These are phyloP conservation scores for Coemansia sp. DNA, from an alignment of 192 early-diverging fungal genomes.

Conservation along the genomic window DNA sequence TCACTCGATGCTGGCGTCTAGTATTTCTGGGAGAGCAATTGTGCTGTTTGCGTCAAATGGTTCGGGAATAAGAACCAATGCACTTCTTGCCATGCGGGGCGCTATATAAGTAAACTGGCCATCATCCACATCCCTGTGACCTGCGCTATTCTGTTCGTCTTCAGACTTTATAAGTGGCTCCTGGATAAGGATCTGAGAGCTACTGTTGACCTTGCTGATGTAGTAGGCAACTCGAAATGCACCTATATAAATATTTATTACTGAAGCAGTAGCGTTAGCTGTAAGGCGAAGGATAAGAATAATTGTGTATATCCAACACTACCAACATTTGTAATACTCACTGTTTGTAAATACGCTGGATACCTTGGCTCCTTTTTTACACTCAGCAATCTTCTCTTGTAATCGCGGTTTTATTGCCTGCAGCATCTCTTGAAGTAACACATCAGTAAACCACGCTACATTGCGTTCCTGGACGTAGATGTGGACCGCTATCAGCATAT, in stretches of 20 bases:
- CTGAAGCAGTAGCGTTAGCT: not conserved
- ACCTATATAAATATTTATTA: constrained; percentile 12
- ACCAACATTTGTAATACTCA: constrained; percentile 11
- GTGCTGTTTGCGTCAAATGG: constrained; percentile 49
- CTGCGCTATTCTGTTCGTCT: not conserved
- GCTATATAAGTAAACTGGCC: constrained; percentile 35
- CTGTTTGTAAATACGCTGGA: constrained; percentile 35
- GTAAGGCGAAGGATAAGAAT: not conserved
- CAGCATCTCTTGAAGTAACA: constrained; percentile 44
- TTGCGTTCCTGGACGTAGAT: constrained; percentile 43
- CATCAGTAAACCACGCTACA: constrained; percentile 43
- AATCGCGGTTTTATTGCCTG: constrained; percentile 33
- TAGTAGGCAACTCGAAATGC: constrained; percentile 44
- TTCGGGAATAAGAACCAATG: constrained; percentile 42
- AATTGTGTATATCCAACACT: not conserved
- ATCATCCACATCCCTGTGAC: not conserved
- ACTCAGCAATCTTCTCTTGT: constrained; percentile 24
- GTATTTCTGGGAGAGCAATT: constrained; percentile 16
- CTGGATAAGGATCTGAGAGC: constrained; percentile 27
- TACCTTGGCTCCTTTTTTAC: constrained; percentile 7
- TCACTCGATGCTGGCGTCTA: constrained; percentile 17
- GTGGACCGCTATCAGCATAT: constrained; percentile 16
- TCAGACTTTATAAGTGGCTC: constrained; percentile 39
- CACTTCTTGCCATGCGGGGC: constrained; percentile 13
- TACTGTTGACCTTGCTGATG: constrained; percentile 20